Percentiles rank a stretch among this genome's conserved stretches.
phyloP scores from a whole-genome alignment of 2,329 filamentous ascomycete species.

The Albophoma yamanashiensis region DNA sequence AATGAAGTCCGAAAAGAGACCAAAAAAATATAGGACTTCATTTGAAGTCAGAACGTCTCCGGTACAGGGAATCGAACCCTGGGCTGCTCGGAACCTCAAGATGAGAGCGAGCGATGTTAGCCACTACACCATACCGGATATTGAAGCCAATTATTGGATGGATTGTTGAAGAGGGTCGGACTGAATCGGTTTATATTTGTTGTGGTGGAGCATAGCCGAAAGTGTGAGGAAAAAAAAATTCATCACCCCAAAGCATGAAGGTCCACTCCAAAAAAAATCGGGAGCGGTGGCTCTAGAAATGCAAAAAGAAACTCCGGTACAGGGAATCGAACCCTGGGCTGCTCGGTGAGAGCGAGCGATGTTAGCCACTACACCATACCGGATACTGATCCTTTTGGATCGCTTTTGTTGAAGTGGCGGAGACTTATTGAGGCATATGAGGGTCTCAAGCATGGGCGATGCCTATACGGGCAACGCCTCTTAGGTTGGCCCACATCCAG shows the following conservation, averaged over 20 bases:
- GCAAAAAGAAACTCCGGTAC: constrained; percentile 10
- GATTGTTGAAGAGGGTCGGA: not conserved
- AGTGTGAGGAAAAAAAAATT: not conserved
- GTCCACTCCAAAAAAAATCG: no score
- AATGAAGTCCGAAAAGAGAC: not conserved
- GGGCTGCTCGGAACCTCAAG: constrained; percentile 12
- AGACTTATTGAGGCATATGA: not conserved
- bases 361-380: constrained; percentile 23
- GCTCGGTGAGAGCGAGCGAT: constrained; percentile 21
- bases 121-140: constrained; percentile 24
- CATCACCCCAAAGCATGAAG: no score
- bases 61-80: constrained; percentile 18
- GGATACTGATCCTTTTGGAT: not conserved
- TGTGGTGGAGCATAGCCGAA: not conserved
- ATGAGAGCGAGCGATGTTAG: constrained; percentile 23
- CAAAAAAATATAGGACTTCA: not conserved
- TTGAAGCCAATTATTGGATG: not conserved
- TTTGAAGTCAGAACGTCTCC: constrained; percentile 2
- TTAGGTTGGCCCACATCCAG: no score
- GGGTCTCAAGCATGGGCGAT: not conserved
- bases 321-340: constrained; percentile 18
- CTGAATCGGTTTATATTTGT: not conserved
- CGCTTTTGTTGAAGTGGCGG: not conserved
- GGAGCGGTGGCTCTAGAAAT: fast-evolving
- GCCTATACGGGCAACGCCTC: no score